These are phyloP conservation scores for Populus trichocarpa DNA, from an alignment of 441 rosid species.

Conservation along the genomic window DNA sequence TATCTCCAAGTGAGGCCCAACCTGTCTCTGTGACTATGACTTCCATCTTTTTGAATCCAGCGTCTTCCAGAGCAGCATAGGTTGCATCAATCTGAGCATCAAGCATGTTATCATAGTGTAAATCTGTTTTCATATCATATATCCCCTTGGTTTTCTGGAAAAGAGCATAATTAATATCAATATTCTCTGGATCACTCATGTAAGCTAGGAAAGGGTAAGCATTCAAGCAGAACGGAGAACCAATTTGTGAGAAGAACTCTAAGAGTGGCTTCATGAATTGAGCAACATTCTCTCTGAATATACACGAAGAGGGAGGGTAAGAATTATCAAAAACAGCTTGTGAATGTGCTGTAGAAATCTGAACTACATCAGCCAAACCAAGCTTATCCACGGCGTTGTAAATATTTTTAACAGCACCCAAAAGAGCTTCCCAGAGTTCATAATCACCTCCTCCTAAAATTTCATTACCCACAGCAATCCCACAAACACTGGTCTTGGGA, in stretches of 20 bases:
- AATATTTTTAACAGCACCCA: slow-evolving; percentile 71
- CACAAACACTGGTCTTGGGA: slow-evolving; percentile 74
- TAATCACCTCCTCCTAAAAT: slow-evolving; percentile 55
- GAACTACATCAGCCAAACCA: slow-evolving; percentile 51
- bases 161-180: slow-evolving; percentile 91
- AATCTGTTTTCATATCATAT: slow-evolving; percentile 51
- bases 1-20: slow-evolving; percentile 91
- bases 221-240: slow-evolving; percentile 84
- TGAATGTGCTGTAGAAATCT: slow-evolving; percentile 82
- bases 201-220: slow-evolving; percentile 89
- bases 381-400: slow-evolving; percentile 59
- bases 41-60: slow-evolving; percentile 81
- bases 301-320: slow-evolving; percentile 73
- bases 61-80: slow-evolving; percentile 75
- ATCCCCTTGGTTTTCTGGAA: slow-evolving; percentile 72
- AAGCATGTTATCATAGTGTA: slow-evolving; percentile 92
- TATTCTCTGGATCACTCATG: slow-evolving; percentile 57
- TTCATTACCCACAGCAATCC: slow-evolving; percentile 89
- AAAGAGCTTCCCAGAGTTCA: slow-evolving; percentile 58
- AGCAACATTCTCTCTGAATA: slow-evolving; percentile 50
- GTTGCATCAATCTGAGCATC: slow-evolving; percentile 98
- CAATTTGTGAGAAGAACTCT: slow-evolving; percentile 56
- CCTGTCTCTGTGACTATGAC: slow-evolving; percentile 91
- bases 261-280: slow-evolving; percentile 74
- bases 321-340: slow-evolving; percentile 78